Base-by-base conservation (phyloP, 352 stramenopile genomes). In the Pythium grandisporangium region DNA sequence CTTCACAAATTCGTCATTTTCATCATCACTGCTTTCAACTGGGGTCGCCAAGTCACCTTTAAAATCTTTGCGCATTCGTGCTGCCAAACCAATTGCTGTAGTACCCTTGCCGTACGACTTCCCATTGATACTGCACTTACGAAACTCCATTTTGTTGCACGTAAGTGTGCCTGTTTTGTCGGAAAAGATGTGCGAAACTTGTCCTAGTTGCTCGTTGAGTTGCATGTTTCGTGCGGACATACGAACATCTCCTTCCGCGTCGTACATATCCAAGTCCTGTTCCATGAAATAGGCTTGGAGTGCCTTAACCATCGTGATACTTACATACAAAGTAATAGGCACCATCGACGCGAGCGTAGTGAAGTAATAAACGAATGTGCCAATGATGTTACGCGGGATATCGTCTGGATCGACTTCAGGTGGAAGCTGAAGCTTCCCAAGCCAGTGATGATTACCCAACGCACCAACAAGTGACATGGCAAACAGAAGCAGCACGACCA, bases 161-260 rank as follows among this genome's bases (percentile, higher is more conserved):
- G 82, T 94, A 1, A 94, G 53, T 1, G 82, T 94, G 14, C 80
- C 80, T 0, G 82, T 94, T 43, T 94, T 94, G 51, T 94, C 80
- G 1, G 73, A 98, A 59, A 99, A 99, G 19, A 99, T 95, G 60
- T 99, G 97, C 35, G 96, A 93, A 37, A 99, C 91, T 40, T 93
- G 73, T 4, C 82, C 82, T 10, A 94, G 58, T 37, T 94, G 75
- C 30, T 94, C 82, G 37, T 94, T 94, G 12, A 94, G 55, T 47
- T 84, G 66, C 71, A 90, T 93, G 57, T 87, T 90, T 32, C 82
- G 69, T 8, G 82, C 92, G 11, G 79, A 63, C 55, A 95, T 82
- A 1, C 57, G 64, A 1, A 69, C 75, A 17, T 76, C 76, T 20
- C 53, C 83, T 34, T 81, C 77, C 30, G 55, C 58, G 30, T 94